phyloP scores from a whole-genome alignment of 2,329 filamentous ascomycete genomes.

The Beauveria caledonica region DNA sequence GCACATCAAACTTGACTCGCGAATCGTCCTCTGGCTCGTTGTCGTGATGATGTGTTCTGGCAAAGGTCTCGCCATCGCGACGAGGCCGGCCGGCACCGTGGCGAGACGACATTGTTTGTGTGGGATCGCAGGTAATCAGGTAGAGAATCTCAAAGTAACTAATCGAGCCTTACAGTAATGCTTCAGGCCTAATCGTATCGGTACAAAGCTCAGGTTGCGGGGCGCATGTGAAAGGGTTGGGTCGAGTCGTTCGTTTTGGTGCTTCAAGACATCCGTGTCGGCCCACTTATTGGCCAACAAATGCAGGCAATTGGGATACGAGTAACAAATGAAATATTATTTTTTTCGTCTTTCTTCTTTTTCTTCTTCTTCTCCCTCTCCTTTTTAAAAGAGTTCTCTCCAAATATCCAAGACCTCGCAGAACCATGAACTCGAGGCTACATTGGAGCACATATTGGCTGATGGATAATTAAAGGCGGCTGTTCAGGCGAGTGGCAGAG shows the following conservation, averaged over 20 bases:
- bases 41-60: slow-evolving; percentile 62
- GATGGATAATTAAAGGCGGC: no score
- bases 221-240: background rate
- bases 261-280: background rate
- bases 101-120: slow-evolving; percentile 44
- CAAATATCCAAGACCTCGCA: no score
- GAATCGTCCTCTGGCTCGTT: slow-evolving; percentile 44
- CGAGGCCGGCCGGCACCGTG: slow-evolving; percentile 68
- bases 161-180: background rate
- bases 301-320: no score
- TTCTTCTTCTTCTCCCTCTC: no score
- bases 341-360: no score
- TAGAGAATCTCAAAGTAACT: background rate
- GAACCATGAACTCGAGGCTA: no score
- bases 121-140: no score
- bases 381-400: no score
- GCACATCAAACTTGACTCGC: slow-evolving; percentile 85
- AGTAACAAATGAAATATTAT: no score
- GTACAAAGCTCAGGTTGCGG: background rate
- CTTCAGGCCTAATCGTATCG: background rate
- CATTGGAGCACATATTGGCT: no score
- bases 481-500: no score
- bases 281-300: slow-evolving; percentile 3
- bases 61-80: slow-evolving; percentile 73
- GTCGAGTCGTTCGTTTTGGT: background rate